These are phyloP conservation scores for Penicillium sp. DNA, from an alignment of 2,329 filamentous ascomycete species.

Conservation along the genomic window DNA sequence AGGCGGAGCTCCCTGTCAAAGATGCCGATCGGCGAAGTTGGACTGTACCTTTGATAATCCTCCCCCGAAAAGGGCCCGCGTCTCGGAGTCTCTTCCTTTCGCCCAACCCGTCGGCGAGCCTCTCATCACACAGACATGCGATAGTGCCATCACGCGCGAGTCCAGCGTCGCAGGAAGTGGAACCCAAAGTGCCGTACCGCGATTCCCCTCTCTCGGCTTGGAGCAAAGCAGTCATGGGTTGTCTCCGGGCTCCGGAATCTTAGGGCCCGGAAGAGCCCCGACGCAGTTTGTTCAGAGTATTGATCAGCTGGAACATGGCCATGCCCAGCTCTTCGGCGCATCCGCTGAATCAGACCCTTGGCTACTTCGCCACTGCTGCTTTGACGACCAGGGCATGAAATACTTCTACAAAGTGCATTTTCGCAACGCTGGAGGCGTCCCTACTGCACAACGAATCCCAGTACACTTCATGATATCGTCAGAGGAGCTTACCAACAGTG, in stretches of 20 bases:
- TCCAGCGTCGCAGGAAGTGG: constrained; percentile 8
- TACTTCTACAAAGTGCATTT: constrained; percentile 39
- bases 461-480: constrained; percentile 34
- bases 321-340: constrained; percentile 33
- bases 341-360: constrained; percentile 41
- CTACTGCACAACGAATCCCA: constrained; percentile 36
- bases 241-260: constrained; percentile 21
- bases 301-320: constrained; percentile 32
- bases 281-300: constrained; percentile 32
- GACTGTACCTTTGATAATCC: constrained; percentile 29
- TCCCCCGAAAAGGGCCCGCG: constrained; percentile 24
- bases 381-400: constrained; percentile 39
- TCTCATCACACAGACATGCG: constrained; percentile 1
- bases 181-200: constrained; percentile 6
- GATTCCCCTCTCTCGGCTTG: constrained; percentile 16
- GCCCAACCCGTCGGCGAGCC: constrained; percentile 9
- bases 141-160: constrained; percentile 1
- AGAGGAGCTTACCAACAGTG: constrained; percentile 19
- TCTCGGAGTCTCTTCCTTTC: constrained; percentile 12
- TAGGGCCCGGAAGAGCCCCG: constrained; percentile 18
- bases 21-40: constrained; percentile 27
- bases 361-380: constrained; percentile 39
- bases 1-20: constrained; percentile 25
- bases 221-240: constrained; percentile 11
- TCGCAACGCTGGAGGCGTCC: constrained; percentile 42